Evolutionary conservation across 78 protist genomes (phyloP).

Genomic region (Dictyostelium firmibasis): DNA sequence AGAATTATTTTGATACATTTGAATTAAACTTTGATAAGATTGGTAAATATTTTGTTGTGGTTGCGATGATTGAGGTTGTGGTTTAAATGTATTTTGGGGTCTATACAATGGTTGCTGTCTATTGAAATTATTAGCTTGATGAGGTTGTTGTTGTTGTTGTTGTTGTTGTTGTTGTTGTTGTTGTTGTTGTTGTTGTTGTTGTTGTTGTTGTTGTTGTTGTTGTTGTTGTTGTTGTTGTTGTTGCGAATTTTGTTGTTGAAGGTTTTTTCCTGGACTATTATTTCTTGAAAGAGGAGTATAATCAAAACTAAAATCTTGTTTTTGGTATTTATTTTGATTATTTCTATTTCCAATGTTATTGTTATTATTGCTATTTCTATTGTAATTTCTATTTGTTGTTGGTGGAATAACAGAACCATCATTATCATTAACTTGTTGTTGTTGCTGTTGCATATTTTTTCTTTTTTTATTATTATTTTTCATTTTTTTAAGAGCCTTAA

Average conservation of each 20-base stretch:
- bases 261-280: neutral
- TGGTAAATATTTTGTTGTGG: slow-evolving; percentile 33
- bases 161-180: neutral
- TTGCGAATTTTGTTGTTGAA: neutral
- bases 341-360: neutral
- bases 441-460: neutral
- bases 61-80: neutral
- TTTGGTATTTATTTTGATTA: neutral
- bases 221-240: neutral
- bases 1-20: neutral
- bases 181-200: neutral
- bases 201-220: neutral
- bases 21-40: neutral
- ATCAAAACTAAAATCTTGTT: slow-evolving; percentile 6
- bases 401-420: neutral
- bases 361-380: neutral
- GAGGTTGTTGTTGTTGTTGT: too few species aligned
- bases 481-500: neutral
- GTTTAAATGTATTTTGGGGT: neutral
- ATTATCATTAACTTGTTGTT: neutral
- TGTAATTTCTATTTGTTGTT: neutral
- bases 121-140: neutral
- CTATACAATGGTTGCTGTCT: neutral
- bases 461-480: slow-evolving; percentile 5
- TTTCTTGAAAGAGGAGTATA: neutral